Base-by-base conservation (phyloP, 768 basidiomycete genomes). In the Amanita jacksonii region DNA sequence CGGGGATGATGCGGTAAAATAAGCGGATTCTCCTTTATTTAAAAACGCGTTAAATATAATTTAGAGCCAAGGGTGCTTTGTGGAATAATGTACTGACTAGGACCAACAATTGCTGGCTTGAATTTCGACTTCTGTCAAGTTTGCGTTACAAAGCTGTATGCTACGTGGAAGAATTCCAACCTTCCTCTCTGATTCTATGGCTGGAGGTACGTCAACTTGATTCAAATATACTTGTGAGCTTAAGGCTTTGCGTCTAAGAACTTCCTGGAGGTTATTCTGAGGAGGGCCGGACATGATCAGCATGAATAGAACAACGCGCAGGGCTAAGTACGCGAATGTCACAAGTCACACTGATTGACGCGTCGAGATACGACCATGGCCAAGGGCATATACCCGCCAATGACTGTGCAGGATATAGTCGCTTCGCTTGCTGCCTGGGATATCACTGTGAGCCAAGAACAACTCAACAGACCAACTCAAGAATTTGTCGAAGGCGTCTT, bases 401-500 rank as follows among this genome's bases (percentile, higher is more conserved):
- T 86, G 74, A 65, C 72, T 31, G 65, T 70, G 23, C 54, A 68
- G 15, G 85, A 87, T 44, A 81, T 88, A 24, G 72, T 82, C 30
- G 61, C 68, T 39, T 70, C 80, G 2, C 72, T 90, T 19, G 64
- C 70, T 4, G 77, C 73, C 18, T 87, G 85, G 82, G 80, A 77
- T 1, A 66, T 87, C 23, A 64, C 73, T 6, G 70, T 86, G 25
- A 78, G 71, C 51, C 69, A 71, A 36, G 79, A 84, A 41, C 82
- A 87, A 50, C 77, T 90, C 33, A 56, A 70, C 33, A 69, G 71
- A 13, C 87, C 87, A 1, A 75, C 75, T 1, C 54, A 77, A 0
- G 83, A 87, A 33, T 85, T 86, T 51, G 82, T 88, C 23, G 70
- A 79, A 28, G 67, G 64, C 41, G 73, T 88, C 15, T 89, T 83